Conservation (phyloP, 2,329 filamentous ascomycete species). For the Hypoxylon sp. region DNA sequence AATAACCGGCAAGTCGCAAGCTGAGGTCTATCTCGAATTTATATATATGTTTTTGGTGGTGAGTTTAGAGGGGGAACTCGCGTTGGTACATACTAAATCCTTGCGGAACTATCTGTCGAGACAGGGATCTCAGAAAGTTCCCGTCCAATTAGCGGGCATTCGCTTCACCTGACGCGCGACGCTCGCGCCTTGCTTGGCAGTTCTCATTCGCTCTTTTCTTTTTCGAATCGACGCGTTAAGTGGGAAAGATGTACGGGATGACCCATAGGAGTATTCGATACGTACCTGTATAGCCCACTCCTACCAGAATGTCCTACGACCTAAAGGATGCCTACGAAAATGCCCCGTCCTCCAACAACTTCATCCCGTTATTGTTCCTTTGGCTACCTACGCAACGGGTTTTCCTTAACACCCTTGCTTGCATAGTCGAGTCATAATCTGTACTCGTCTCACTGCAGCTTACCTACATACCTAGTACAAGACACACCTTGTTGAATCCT, state of each 20-base stretch:
- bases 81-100: slow-evolving; percentile 34
- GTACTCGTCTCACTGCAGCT: slow-evolving; percentile 35
- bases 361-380: slow-evolving; percentile 14
- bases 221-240: slow-evolving; percentile 46
- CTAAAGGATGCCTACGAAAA: slow-evolving; percentile 23
- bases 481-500: slow-evolving; percentile 20
- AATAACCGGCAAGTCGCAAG: slow-evolving; percentile 38
- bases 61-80: slow-evolving; percentile 35
- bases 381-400: slow-evolving; percentile 15
- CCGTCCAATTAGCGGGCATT: slow-evolving; percentile 47
- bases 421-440: slow-evolving; percentile 42
- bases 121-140: slow-evolving; percentile 43
- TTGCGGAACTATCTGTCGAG: slow-evolving; percentile 24
- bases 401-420: slow-evolving; percentile 32
- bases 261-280: slow-evolving; percentile 30
- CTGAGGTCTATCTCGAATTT: slow-evolving; percentile 29
- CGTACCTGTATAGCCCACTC: slow-evolving; percentile 21
- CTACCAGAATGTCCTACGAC: slow-evolving; percentile 5
- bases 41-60: slow-evolving; percentile 32
- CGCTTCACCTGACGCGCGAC: slow-evolving; percentile 47
- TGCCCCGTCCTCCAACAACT: slow-evolving; percentile 12
- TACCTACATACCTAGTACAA: slow-evolving; percentile 29
- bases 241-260: slow-evolving; percentile 30
- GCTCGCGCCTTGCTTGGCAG: slow-evolving; percentile 41
- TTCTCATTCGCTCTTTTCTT: slow-evolving; percentile 44